Percentiles rank a stretch among this genome's conserved stretches.
Conservation (phyloP, 2,329 filamentous ascomycete genomes). For the Hirsutella rhossiliensis region DNA sequence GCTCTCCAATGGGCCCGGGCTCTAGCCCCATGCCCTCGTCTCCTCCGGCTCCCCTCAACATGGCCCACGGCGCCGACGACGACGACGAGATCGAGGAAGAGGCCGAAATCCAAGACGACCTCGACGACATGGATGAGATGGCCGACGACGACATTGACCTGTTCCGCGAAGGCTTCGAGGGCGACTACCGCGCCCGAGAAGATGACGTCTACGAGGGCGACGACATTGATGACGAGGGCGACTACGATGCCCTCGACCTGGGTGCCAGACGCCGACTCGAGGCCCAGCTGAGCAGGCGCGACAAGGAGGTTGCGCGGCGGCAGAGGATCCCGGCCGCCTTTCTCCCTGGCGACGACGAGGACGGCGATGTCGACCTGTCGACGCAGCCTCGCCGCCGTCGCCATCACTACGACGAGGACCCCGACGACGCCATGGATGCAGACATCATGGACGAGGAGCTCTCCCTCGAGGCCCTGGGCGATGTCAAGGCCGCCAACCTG, state of each 20-base stretch:
- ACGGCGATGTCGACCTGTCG: constrained; percentile 73
- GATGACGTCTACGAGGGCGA: constrained; percentile 58
- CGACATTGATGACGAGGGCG: constrained; percentile 66
- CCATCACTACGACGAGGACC: constrained; percentile 88
- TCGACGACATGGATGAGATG: constrained; percentile 69
- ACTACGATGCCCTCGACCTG: constrained; percentile 58
- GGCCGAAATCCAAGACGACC: constrained; percentile 57
- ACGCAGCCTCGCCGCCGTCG: constrained; percentile 74
- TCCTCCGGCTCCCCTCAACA: constrained; percentile 45
- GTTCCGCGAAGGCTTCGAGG: constrained; percentile 62
- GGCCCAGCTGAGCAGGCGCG: constrained; percentile 59
- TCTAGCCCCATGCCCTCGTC: constrained; percentile 57
- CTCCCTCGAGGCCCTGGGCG: constrained; percentile 78
- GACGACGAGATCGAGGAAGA: constrained; percentile 64
- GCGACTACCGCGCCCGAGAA: constrained; percentile 56
- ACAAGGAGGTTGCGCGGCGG: constrained; percentile 56
- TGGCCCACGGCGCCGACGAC: constrained; percentile 56
- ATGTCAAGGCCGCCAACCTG: constrained; percentile 85
- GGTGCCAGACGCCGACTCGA: constrained; percentile 60
- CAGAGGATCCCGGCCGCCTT: constrained; percentile 62
- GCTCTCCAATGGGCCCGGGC: constrained; percentile 36
- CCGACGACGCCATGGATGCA: constrained; percentile 81
- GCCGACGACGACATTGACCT: constrained; percentile 72
- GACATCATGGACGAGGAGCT: constrained; percentile 96
- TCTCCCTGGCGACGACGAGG: constrained; percentile 71